Evolutionary conservation across 1,139 yeast genomes (phyloP).

Genomic region (Candida pseudoviswanathii): DNA sequence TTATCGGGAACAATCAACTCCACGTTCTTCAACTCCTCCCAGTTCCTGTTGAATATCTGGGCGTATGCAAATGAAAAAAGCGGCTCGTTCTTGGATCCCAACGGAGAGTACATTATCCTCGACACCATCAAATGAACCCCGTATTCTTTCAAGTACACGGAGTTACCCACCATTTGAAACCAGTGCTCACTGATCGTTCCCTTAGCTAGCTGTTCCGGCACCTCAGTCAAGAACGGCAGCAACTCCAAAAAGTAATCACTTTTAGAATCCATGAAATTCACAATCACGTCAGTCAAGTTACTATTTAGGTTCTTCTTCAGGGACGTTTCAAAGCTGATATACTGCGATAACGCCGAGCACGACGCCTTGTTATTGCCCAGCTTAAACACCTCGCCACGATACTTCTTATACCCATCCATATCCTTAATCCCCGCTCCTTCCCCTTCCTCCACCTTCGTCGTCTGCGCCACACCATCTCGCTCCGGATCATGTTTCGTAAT

Average conservation of each 20-base stretch:
- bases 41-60: constrained; percentile 38
- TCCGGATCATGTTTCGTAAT: neutral
- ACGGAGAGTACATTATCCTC: constrained; percentile 34
- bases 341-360: neutral
- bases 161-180: constrained; percentile 42
- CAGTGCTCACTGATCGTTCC: constrained; percentile 34
- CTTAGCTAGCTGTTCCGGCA: constrained; percentile 27
- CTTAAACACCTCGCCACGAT: neutral
- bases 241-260: constrained; percentile 26
- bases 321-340: neutral
- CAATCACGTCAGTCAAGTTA: neutral
- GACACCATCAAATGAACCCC: constrained; percentile 43
- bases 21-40: constrained; percentile 31
- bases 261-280: neutral
- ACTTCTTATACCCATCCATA: neutral
- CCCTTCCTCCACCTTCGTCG: neutral
- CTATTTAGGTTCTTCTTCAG: neutral
- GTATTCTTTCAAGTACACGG: constrained; percentile 43
- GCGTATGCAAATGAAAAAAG: constrained; percentile 36
- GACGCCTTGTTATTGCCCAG: neutral
- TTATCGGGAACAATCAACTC: constrained; percentile 1
- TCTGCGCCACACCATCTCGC: too few relatives aligned
- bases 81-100: constrained; percentile 33
- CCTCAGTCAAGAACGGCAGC: constrained; percentile 27
- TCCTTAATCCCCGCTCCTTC: neutral